phyloP scores from a whole-genome alignment of 192 early-diverging fungal species.

The Haplosporangium gracile region DNA sequence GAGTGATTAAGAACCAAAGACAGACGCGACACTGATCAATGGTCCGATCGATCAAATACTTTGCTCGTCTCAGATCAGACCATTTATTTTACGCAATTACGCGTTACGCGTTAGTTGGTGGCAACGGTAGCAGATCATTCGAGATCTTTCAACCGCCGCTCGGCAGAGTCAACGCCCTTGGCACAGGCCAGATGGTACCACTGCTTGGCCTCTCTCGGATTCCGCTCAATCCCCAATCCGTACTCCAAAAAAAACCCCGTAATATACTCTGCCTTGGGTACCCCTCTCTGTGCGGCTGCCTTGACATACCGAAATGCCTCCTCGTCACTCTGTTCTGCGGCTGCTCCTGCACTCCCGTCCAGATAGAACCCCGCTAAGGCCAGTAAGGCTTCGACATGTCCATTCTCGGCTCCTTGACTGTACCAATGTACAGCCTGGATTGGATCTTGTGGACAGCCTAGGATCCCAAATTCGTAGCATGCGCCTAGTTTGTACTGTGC shows the following conservation, averaged over 20 bases:
- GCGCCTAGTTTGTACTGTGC: conserved; percentile 84
- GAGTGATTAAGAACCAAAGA: too few species aligned
- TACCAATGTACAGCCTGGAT: conserved; percentile 80
- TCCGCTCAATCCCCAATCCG: conserved; percentile 40
- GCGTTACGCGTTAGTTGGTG: too few species aligned
- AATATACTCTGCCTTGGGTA: conserved; percentile 53
- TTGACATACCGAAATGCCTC: conserved; percentile 45
- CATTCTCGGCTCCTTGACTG: conserved; percentile 81
- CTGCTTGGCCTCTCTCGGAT: conserved; percentile 34
- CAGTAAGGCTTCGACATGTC: conserved; percentile 85
- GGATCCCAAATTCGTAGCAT: conserved; percentile 81
- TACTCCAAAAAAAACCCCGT: conserved; percentile 54
- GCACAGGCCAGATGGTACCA: conserved; percentile 53
- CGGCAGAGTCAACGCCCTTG: conserved; percentile 45
- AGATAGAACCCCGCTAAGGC: conserved; percentile 87
- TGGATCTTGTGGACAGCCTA: conserved; percentile 75
- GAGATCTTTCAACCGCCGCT: conserved; percentile 28
- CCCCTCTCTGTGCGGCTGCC: conserved; percentile 40
- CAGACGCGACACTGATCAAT: too few species aligned
- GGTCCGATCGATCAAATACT: too few species aligned
- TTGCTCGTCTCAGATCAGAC: too few species aligned
- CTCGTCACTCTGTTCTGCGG: conserved; percentile 50
- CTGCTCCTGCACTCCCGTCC: conserved; percentile 65
- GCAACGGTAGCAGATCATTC: conserved; percentile 5
- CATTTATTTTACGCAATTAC: too few species aligned